Conservation (phyloP, 2,329 filamentous ascomycete species). For the Acephala macrosclerotiorum region DNA sequence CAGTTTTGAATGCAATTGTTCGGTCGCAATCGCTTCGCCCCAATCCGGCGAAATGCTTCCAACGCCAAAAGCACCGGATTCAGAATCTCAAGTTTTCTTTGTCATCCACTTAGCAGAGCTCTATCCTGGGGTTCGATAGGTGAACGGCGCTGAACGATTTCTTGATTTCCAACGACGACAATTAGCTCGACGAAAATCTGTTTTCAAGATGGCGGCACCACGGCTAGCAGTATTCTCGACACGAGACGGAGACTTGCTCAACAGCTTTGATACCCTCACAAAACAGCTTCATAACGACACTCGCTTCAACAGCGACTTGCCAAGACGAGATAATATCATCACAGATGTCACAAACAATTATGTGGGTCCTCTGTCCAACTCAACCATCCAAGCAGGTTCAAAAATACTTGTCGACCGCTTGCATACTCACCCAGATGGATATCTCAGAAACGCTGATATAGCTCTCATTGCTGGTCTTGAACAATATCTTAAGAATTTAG, state of each 20-base stretch:
- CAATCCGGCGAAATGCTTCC: constrained; percentile 1
- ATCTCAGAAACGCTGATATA: not conserved
- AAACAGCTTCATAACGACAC: no score
- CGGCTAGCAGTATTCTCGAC: no score
- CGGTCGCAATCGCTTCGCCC: not conserved
- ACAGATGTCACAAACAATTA: not conserved
- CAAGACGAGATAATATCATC: not conserved
- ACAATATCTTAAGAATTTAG: not conserved
- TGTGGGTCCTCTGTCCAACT: not conserved
- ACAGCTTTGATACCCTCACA: no score
- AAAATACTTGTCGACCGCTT: not conserved
- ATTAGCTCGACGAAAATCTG: not conserved
- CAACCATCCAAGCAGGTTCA: not conserved
- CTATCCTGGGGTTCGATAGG: not conserved
- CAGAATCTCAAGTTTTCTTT: not conserved
- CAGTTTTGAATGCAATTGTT: not conserved
- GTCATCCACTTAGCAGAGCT: not conserved
- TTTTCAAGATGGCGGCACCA: no score
- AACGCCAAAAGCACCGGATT: not conserved
- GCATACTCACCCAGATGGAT: not conserved
- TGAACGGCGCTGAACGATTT: not conserved
- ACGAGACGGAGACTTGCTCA: no score
- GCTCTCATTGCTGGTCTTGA: not conserved
- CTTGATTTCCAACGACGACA: not conserved
- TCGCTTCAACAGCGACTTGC: no score